phyloP scores from a whole-genome alignment of 192 early-diverging fungal genomes.

The Coemansia sp. region DNA sequence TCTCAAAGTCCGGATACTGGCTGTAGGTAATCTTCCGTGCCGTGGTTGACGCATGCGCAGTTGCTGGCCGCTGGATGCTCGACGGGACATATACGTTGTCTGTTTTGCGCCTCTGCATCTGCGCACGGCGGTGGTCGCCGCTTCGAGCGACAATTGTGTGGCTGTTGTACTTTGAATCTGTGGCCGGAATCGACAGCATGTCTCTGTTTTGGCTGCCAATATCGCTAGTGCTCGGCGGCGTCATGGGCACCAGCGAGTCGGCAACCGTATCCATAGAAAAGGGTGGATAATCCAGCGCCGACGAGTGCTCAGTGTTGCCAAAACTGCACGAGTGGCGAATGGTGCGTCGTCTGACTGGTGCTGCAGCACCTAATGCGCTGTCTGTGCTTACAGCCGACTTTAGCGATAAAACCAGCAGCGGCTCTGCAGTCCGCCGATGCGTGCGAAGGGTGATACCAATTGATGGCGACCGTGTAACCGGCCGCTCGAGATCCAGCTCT shows the following conservation, averaged over 20 bases:
- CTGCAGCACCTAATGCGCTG: slow-evolving; percentile 5
- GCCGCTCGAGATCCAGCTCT: slow-evolving; percentile 8
- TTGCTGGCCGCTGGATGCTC: slow-evolving; percentile 25
- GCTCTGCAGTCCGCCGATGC: slow-evolving; percentile 2
- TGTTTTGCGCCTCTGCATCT: slow-evolving; percentile 40
- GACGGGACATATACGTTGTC: slow-evolving; percentile 26
- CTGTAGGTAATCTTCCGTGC: slow-evolving; percentile 40
- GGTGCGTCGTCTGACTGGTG: neutral
- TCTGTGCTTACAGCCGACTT: neutral
- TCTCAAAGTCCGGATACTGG: slow-evolving; percentile 54
- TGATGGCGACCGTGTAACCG: neutral
- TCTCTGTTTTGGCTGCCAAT: neutral
- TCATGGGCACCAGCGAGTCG: slow-evolving; percentile 5
- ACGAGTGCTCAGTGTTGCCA: slow-evolving; percentile 11
- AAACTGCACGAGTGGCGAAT: slow-evolving; percentile 23
- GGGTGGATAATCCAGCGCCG: slow-evolving; percentile 1
- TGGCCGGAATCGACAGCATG: slow-evolving; percentile 7
- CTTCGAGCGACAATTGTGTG: slow-evolving; percentile 13
- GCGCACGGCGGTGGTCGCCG: slow-evolving; percentile 19
- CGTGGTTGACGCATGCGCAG: slow-evolving; percentile 26
- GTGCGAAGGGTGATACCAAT: slow-evolving; percentile 8
- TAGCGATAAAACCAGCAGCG: slow-evolving; percentile 1
- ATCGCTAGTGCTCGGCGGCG: slow-evolving; percentile 4
- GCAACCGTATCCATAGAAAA: slow-evolving; percentile 11
- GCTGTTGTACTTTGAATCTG: slow-evolving; percentile 24